Percentiles rank a stretch among this genome's conserved stretches.
These are phyloP conservation scores for Tricholoma sp. DNA, from an alignment of 768 basidiomycete species.

Conservation along the genomic window DNA sequence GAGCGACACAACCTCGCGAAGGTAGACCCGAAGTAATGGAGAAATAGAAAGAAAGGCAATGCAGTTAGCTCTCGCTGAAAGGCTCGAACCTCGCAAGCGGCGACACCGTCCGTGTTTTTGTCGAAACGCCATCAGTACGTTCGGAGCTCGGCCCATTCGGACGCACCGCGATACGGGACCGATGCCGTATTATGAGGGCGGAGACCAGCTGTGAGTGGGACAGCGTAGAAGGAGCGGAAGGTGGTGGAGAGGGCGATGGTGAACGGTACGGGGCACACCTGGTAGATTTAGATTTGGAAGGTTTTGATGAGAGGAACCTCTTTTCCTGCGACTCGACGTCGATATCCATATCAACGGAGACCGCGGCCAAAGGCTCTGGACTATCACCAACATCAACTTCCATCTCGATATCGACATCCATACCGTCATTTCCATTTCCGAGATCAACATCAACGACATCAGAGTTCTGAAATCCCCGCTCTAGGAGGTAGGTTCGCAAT, in stretches of 20 bases:
- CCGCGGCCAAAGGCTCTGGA: not conserved
- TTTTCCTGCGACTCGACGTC: slow-evolving; percentile 11
- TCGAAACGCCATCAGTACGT: not conserved
- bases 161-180: slow-evolving; percentile 1
- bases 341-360: slow-evolving; percentile 19
- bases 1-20: not conserved
- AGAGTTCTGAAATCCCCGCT: slow-evolving; percentile 8
- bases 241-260: not conserved
- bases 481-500: slow-evolving; percentile 13
- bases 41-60: not conserved
- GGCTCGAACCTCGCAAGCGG: slow-evolving; percentile 11
- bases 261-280: slow-evolving; percentile 5
- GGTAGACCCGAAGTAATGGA: not conserved
- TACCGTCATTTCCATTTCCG: not conserved
- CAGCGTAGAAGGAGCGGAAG: not conserved
- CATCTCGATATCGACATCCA: slow-evolving; percentile 13
- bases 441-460: slow-evolving; percentile 12
- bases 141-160: slow-evolving; percentile 1
- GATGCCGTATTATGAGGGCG: slow-evolving; percentile 12
- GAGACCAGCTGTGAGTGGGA: slow-evolving; percentile 13
- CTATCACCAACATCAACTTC: slow-evolving; percentile 12
- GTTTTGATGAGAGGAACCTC: not conserved
- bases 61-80: not conserved
- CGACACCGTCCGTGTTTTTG: slow-evolving; percentile 7
- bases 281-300: slow-evolving; percentile 5